These are phyloP conservation scores for Paraphaeosphaeria minitans DNA, from an alignment of 2,329 filamentous ascomycete species.

Conservation along the genomic window DNA sequence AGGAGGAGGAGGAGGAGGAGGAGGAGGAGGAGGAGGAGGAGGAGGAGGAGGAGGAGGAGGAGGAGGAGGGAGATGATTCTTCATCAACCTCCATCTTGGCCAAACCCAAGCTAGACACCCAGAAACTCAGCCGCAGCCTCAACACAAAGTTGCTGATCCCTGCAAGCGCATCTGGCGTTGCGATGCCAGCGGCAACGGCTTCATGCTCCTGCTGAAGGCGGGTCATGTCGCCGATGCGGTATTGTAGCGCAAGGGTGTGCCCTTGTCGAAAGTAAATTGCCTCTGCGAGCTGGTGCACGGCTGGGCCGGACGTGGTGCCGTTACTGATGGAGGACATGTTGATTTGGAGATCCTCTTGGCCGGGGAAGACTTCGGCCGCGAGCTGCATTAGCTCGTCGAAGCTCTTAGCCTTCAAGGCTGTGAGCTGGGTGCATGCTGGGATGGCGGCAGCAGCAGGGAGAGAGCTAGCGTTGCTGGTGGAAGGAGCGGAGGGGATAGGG, in stretches of 20 bases:
- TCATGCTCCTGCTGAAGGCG: constrained; percentile 5
- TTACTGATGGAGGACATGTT: not conserved
- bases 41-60: too few species aligned
- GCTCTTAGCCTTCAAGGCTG: not conserved
- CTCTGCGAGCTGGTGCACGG: constrained; percentile 8
- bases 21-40: too few species aligned
- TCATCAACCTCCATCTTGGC: too few species aligned
- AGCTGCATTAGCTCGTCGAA: not conserved
- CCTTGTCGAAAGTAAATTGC: constrained; percentile 9
- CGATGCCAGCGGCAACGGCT: not conserved
- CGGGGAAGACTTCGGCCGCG: not conserved
- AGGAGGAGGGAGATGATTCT: too few species aligned
- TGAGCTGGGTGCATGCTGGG: not conserved
- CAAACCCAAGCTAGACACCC: not conserved
- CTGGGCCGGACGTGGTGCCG: not conserved
- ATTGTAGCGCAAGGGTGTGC: not conserved
- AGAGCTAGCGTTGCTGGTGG: not conserved
- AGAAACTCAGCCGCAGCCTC: too few species aligned
- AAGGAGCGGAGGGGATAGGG: not conserved
- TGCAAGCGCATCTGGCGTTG: not conserved
- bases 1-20: too few species aligned
- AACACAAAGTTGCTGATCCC: not conserved
- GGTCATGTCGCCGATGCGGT: constrained; percentile 3
- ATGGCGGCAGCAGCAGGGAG: not conserved
- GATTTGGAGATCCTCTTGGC: not conserved